Percentiles rank a stretch among this genome's conserved stretches.
phyloP scores from a whole-genome alignment of 768 basidiomycete species.

The Boletus sp. region DNA sequence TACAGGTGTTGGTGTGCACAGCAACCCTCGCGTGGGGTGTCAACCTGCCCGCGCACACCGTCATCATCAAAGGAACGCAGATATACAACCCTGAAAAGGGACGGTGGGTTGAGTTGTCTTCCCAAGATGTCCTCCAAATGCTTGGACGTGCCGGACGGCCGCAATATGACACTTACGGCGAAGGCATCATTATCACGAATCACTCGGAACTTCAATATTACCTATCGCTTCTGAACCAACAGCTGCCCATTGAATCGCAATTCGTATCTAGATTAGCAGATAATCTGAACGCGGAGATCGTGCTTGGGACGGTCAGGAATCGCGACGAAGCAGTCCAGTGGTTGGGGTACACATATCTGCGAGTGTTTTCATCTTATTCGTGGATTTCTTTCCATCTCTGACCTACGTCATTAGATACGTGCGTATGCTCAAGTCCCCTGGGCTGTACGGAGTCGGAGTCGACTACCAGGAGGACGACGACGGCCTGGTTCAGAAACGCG shows the following conservation, averaged over 20 bases:
- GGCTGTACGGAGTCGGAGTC: slow-evolving; percentile 79
- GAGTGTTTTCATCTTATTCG: slow-evolving; percentile 29
- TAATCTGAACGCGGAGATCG: slow-evolving; percentile 96
- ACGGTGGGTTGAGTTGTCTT: slow-evolving; percentile 92
- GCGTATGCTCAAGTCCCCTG: slow-evolving; percentile 88
- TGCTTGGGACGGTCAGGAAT: slow-evolving; percentile 91
- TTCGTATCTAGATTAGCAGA: slow-evolving; percentile 91
- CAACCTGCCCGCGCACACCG: slow-evolving; percentile 94
- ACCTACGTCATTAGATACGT: slow-evolving; percentile 60
- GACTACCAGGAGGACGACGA: slow-evolving; percentile 90
- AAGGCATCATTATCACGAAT: slow-evolving; percentile 98
- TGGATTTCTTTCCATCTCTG: slow-evolving; percentile 10
- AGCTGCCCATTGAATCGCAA: slow-evolving; percentile 95
- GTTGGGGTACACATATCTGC: slow-evolving; percentile 94
- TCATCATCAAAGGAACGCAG: slow-evolving; percentile 99
- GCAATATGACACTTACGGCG: slow-evolving; percentile 95
- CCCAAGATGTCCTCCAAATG: slow-evolving; percentile 98
- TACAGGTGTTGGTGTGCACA: slow-evolving; percentile 95
- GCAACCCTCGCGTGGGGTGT: slow-evolving; percentile 99
- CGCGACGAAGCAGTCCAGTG: slow-evolving; percentile 97
- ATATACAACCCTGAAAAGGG: slow-evolving; percentile 99
- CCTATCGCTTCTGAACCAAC: slow-evolving; percentile 91
- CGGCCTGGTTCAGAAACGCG: slow-evolving; percentile 85
- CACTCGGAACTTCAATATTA: slow-evolving; percentile 97
- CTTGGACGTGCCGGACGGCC: slow-evolving; percentile 96